phyloP scores from a whole-genome alignment of 495 filamentous ascomycete species.

The Annulohypoxylon maeteangense region DNA sequence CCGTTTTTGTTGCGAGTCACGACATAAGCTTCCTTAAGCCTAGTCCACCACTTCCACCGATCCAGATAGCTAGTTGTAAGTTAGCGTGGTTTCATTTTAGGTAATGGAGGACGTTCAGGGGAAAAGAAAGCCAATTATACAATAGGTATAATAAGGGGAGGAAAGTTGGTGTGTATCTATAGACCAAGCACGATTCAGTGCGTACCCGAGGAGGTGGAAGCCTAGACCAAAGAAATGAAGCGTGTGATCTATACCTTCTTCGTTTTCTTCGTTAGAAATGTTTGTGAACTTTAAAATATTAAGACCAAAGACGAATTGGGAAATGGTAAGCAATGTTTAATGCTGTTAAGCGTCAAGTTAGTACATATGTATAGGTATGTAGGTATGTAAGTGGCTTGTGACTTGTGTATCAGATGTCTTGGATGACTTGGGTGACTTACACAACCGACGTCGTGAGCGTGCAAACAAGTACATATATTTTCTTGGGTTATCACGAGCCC shows the following conservation, averaged over 20 bases:
- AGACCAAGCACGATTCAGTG: conserved; percentile 12
- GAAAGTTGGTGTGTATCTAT: conserved; percentile 20
- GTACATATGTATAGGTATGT: neutral
- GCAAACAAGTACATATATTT: conserved; percentile 15
- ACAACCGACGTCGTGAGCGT: conserved; percentile 13
- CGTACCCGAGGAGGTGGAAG: neutral
- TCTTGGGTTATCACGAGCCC: conserved; percentile 8
- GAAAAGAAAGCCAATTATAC: conserved; percentile 13
- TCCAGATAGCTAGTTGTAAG: conserved; percentile 32
- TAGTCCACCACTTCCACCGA: conserved; percentile 32
- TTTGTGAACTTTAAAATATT: conserved; percentile 35
- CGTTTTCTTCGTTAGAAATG: neutral
- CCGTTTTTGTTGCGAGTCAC: conserved; percentile 7
- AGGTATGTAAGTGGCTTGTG: conserved; percentile 2
- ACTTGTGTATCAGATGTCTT: neutral
- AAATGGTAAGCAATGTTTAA: conserved; percentile 9
- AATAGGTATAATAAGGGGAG: conserved; percentile 14
- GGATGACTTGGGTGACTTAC: conserved; percentile 22
- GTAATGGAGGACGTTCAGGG: neutral
- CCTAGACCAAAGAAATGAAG: neutral
- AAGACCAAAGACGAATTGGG: conserved; percentile 27
- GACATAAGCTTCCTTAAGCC: conserved; percentile 1
- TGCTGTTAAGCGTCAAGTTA: neutral
- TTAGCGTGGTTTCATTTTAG: conserved; percentile 30
- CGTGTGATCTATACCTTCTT: conserved; percentile 36